Percentiles rank a stretch among this genome's conserved stretches.
These are phyloP conservation scores for Cyathus pygmaeus DNA, from an alignment of 1,284 basidiomycete genomes.

Conservation along the genomic window DNA sequence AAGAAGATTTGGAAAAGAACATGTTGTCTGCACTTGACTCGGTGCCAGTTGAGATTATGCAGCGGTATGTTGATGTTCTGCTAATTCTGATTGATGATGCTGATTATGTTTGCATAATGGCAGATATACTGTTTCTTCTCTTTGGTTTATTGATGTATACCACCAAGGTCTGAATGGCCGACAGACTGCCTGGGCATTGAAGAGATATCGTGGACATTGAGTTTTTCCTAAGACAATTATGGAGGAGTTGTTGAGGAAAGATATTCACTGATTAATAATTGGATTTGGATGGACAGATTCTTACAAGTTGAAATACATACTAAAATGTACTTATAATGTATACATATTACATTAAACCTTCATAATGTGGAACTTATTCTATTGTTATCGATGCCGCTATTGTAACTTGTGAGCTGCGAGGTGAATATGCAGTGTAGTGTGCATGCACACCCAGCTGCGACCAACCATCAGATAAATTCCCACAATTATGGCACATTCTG, in stretches of 20 bases:
- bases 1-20: constrained; percentile 4
- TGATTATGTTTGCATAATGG: neutral
- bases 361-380: too few relatives aligned
- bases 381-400: too few relatives aligned
- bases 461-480: too few relatives aligned
- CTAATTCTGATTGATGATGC: neutral
- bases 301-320: too few relatives aligned
- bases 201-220: constrained; percentile 24
- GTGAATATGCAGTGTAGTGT: too few relatives aligned
- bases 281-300: too few relatives aligned
- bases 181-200: constrained; percentile 29
- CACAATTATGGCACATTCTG: too few relatives aligned
- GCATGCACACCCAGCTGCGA: too few relatives aligned
- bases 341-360: too few relatives aligned
- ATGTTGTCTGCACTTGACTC: constrained; percentile 10
- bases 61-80: constrained; percentile 6
- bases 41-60: constrained; percentile 20
- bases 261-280: too few relatives aligned
- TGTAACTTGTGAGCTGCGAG: too few relatives aligned
- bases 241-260: constrained; percentile 10
- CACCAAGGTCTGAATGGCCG: constrained; percentile 8
- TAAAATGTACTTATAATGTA: too few relatives aligned
- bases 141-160: constrained; percentile 18
- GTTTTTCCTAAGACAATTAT: constrained; percentile 16
- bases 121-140: constrained; percentile 18